phyloP scores from a whole-genome alignment of 164 flowering plant genomes.

The Cinnamomum micranthum region DNA sequence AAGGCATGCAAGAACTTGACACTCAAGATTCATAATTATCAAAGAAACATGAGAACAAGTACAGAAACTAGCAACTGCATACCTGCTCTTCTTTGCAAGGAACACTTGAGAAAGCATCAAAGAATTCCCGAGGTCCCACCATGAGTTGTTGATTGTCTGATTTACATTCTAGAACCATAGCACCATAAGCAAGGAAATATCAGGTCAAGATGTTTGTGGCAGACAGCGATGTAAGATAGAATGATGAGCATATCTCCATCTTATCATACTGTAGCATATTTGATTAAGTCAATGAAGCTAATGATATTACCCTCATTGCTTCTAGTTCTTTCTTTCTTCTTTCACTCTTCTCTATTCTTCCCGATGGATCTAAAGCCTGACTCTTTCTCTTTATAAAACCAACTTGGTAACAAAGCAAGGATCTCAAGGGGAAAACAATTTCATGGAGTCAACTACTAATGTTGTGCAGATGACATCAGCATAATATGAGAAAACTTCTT shows the following conservation, averaged over 20 bases:
- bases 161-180: slow-evolving; percentile 11
- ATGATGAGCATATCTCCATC: not conserved
- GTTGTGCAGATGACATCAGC: too few relatives aligned
- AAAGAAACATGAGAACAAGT: slow-evolving; percentile 1
- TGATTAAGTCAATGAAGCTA: too few relatives aligned
- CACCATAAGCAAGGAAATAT: slow-evolving; percentile 3
- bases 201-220: not conserved
- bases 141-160: slow-evolving; percentile 22
- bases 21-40: not conserved
- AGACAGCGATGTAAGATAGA: not conserved
- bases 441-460: too few relatives aligned
- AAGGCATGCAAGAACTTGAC: not conserved
- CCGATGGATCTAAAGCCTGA: too few relatives aligned
- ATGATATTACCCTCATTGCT: too few relatives aligned
- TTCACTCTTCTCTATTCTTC: too few relatives aligned
- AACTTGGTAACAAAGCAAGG: too few relatives aligned
- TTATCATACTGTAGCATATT: too few relatives aligned
- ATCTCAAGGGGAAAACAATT: too few relatives aligned
- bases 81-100: slow-evolving; percentile 28
- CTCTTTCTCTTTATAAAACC: too few relatives aligned
- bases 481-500: too few relatives aligned
- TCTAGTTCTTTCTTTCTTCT: too few relatives aligned
- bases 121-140: slow-evolving; percentile 25
- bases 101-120: slow-evolving; percentile 26
- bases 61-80: slow-evolving; percentile 1